A percentile compares a stretch with the other conserved stretches of the same genome.
These are phyloP conservation scores for Solanum boliviense DNA, from an alignment of 257 asterid genomes.

Conservation along the genomic window DNA sequence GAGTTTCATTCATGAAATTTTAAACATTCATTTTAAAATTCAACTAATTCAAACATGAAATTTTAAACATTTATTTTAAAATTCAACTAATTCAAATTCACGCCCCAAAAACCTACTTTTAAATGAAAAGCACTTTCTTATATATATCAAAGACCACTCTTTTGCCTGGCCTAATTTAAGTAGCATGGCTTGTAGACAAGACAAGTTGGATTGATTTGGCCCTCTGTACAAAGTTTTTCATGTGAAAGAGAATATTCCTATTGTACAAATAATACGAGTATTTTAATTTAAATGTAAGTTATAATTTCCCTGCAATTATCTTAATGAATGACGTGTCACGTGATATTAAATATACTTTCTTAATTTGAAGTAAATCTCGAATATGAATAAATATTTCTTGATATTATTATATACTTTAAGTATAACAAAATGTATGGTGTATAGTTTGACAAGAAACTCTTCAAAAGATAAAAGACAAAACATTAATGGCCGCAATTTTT, in stretches of 20 bases:
- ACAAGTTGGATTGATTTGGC: neutral
- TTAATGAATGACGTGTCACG: neutral
- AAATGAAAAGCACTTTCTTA: neutral
- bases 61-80: neutral
- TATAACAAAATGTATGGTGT: neutral
- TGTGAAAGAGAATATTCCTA: neutral
- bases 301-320: neutral
- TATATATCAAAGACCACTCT: neutral
- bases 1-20: neutral
- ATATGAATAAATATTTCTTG: neutral
- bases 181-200: neutral
- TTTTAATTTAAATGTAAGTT: neutral
- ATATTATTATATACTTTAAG: neutral
- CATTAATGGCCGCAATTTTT: conserved; percentile 2
- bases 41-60: neutral
- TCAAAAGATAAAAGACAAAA: neutral
- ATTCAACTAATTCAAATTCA: rapidly evolving
- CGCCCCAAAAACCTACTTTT: neutral
- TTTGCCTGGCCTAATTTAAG: neutral
- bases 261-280: neutral
- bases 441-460: neutral
- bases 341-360: neutral
- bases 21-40: rapidly evolving
- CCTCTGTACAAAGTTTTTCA: neutral
- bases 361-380: neutral